Percentiles rank a stretch among this genome's conserved stretches.
Conservation (phyloP, 805 yeast species). For the Torulaspora franciscae region DNA sequence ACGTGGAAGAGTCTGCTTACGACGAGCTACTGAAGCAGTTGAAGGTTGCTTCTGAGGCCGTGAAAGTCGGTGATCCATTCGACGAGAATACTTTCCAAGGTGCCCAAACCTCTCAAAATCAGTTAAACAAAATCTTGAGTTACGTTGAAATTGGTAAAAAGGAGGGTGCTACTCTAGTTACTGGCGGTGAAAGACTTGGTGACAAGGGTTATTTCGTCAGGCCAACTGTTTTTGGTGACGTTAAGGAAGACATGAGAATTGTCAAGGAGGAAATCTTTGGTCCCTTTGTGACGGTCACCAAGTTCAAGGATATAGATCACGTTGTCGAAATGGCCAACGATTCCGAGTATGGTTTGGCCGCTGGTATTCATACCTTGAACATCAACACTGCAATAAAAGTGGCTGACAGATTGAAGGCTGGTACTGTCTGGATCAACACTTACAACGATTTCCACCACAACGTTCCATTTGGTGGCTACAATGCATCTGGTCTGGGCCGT, state of each 20-base stretch:
- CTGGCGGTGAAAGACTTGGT: slow-evolving; percentile 64
- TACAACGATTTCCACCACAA: slow-evolving; percentile 82
- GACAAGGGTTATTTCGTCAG: slow-evolving; percentile 62
- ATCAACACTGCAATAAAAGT: slow-evolving; percentile 71
- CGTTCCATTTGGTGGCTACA: slow-evolving; percentile 92
- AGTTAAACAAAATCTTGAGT: slow-evolving; percentile 68
- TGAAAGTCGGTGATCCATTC: slow-evolving; percentile 81
- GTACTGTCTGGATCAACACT: slow-evolving; percentile 89
- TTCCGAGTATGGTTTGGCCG: slow-evolving; percentile 80
- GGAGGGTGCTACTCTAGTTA: slow-evolving; percentile 75
- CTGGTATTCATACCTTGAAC: slow-evolving; percentile 80
- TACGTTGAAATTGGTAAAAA: slow-evolving; percentile 72
- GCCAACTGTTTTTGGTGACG: slow-evolving; percentile 74
- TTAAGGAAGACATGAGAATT: slow-evolving; percentile 59
- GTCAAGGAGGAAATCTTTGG: slow-evolving; percentile 83
- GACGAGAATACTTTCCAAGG: slow-evolving; percentile 78
- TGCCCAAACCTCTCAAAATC: slow-evolving; percentile 81
- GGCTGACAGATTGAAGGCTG: slow-evolving; percentile 70
- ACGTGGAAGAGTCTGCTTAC: slow-evolving; percentile 79
- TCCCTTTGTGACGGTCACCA: slow-evolving; percentile 81
- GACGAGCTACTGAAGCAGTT: slow-evolving; percentile 67
- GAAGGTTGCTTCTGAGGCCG: slow-evolving; percentile 46
- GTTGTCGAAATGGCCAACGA: slow-evolving; percentile 74
- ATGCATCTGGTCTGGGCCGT: slow-evolving; percentile 87
- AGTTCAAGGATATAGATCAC: slow-evolving; percentile 79